phyloP scores from a whole-genome alignment of 495 filamentous ascomycete species.

The Neurospora sp. region DNA sequence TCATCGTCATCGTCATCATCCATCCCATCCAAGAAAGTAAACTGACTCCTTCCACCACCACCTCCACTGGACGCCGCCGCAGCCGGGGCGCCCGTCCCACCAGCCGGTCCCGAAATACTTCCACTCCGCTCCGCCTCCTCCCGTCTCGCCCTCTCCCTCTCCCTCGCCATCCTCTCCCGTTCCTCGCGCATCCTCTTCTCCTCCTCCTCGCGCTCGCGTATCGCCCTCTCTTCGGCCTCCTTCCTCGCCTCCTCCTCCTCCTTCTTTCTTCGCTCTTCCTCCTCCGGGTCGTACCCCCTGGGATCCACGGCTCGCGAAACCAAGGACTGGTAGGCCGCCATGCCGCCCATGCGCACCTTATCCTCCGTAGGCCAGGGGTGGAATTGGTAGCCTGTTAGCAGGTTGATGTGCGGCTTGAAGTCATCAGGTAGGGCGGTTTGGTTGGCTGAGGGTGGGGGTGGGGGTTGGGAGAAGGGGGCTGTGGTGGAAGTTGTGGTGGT shows the following conservation, averaged over 20 bases:
- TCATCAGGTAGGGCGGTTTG: slow-evolving; percentile 23
- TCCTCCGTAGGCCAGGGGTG: slow-evolving; percentile 61
- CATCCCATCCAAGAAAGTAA: slow-evolving; percentile 40
- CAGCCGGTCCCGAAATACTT: slow-evolving; percentile 17
- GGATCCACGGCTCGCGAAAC: slow-evolving; percentile 48
- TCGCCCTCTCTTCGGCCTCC: slow-evolving; percentile 32
- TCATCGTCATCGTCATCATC: slow-evolving; percentile 45
- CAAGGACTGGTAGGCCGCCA: slow-evolving; percentile 48
- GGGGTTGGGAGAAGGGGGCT: neutral
- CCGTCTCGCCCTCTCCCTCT: slow-evolving; percentile 31
- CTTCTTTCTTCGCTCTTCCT: slow-evolving; percentile 33
- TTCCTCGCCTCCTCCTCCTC: slow-evolving; percentile 28
- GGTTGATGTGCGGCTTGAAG: slow-evolving; percentile 42
- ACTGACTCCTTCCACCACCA: slow-evolving; percentile 31
- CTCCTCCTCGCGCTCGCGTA: slow-evolving; percentile 34
- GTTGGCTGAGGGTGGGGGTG: slow-evolving; percentile 1
- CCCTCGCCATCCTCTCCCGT: slow-evolving; percentile 23
- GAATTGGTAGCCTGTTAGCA: slow-evolving; percentile 39
- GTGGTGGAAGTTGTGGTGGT: neutral
- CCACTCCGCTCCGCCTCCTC: slow-evolving; percentile 33
- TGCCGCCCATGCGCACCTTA: slow-evolving; percentile 49
- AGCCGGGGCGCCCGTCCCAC: neutral
- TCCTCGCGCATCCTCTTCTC: slow-evolving; percentile 27
- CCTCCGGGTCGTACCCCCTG: slow-evolving; percentile 42
- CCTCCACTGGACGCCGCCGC: neutral